A percentile compares a stretch with the other conserved stretches of the same genome.
phyloP scores from a whole-genome alignment of 2,329 filamentous ascomycete genomes.

The Exophiala phaeomuriformis region DNA sequence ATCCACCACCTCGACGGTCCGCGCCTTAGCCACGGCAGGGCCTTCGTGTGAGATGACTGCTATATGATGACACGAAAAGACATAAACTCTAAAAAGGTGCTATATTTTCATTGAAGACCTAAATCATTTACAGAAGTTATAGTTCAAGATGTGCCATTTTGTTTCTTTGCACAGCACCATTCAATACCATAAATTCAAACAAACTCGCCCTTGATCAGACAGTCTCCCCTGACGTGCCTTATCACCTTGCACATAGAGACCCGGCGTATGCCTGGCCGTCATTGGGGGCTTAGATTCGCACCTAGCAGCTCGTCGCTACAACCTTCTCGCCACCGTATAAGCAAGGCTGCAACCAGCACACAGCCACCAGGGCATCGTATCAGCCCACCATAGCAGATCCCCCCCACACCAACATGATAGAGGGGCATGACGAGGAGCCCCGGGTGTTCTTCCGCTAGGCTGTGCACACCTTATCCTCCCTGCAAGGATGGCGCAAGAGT shows the following conservation, averaged over 20 bases:
- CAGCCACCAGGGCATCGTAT: too few relatives aligned
- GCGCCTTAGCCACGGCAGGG: background rate
- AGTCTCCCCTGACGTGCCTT: background rate
- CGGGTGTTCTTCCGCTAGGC: background rate
- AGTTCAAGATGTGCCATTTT: background rate
- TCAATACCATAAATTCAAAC: background rate
- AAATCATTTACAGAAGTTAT: too few relatives aligned
- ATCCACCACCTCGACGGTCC: constrained; percentile 3
- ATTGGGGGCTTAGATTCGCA: too few relatives aligned
- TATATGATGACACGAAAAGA: constrained; percentile 9
- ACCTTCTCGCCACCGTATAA: too few relatives aligned
- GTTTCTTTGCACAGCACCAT: background rate
- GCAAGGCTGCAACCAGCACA: too few relatives aligned
- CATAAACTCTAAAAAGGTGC: constrained; percentile 1
- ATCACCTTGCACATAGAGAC: too few relatives aligned
- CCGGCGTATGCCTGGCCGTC: too few relatives aligned
- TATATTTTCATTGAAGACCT: background rate
- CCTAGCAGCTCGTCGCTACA: too few relatives aligned
- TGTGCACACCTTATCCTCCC: background rate
- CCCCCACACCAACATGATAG: background rate
- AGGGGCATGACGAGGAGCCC: background rate
- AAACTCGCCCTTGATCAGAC: background rate
- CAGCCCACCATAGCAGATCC: too few relatives aligned
- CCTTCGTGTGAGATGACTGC: background rate
- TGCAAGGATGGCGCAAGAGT: background rate